Evolutionary conservation across 1,284 basidiomycete species (phyloP).

Genomic region (Tranzscheliella williamsii): DNA sequence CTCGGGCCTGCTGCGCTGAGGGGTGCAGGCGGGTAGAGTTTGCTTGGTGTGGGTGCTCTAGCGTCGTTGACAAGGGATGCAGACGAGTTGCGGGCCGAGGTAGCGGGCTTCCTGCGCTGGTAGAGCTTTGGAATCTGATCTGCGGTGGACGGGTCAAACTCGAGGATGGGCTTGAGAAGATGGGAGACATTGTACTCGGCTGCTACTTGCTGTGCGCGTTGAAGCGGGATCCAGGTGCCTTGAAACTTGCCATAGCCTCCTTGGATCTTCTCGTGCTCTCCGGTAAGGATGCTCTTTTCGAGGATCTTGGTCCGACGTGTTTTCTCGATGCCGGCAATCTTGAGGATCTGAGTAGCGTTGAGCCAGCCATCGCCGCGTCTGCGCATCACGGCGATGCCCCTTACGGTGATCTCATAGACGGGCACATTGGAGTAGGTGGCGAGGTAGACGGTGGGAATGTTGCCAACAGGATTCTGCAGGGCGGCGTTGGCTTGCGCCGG

Average conservation of each 20-base stretch:
- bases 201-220: conserved; percentile 55
- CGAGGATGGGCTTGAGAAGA: conserved; percentile 56
- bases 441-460: conserved; percentile 54
- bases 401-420: conserved; percentile 68
- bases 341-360: conserved; percentile 98
- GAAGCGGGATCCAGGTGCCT: conserved; percentile 77
- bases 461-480: conserved; percentile 31
- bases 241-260: conserved; percentile 99
- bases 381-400: conserved; percentile 98
- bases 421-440: conserved; percentile 63
- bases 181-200: conserved; percentile 58
- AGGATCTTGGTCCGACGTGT: conserved; percentile 94
- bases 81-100: conserved; percentile 43
- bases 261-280: conserved; percentile 97
- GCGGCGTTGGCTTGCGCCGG: conserved; percentile 40
- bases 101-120: conserved; percentile 35
- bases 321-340: conserved; percentile 97
- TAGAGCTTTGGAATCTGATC: conserved; percentile 47
- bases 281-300: conserved; percentile 93
- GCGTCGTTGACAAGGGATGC: conserved; percentile 30
- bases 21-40: conserved; percentile 24
- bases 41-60: conserved; percentile 14
- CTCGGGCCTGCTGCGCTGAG: conserved; percentile 33
- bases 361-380: conserved; percentile 84
- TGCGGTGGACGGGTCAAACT: conserved; percentile 55